These are phyloP conservation scores for Alternaria viburni DNA, from an alignment of 2,329 filamentous ascomycete species.

Conservation along the genomic window DNA sequence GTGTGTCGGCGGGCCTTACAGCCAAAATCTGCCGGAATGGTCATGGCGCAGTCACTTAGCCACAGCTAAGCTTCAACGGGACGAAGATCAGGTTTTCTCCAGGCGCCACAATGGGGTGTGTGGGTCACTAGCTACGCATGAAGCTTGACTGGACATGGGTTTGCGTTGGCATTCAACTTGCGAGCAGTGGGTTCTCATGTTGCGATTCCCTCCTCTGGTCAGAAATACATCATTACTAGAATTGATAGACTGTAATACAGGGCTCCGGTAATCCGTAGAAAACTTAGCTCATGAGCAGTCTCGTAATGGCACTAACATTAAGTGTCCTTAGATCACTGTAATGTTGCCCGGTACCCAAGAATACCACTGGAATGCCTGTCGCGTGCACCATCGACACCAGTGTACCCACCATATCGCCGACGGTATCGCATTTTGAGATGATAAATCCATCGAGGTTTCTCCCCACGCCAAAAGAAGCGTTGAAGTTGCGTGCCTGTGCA, in stretches of 20 bases:
- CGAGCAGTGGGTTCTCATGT: neutral
- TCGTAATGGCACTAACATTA: conserved; percentile 69
- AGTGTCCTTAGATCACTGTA: conserved; percentile 69
- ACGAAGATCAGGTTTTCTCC: neutral
- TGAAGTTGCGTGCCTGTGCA: conserved; percentile 95
- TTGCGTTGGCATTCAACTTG: neutral
- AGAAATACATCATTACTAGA: neutral
- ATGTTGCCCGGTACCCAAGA: conserved; percentile 77
- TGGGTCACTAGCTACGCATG: neutral
- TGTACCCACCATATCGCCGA: conserved; percentile 98
- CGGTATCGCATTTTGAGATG: conserved; percentile 97
- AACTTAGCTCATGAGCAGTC: conserved; percentile 62
- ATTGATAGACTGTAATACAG: neutral
- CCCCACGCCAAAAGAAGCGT: conserved; percentile 82
- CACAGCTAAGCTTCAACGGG: neutral
- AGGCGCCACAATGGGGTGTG: neutral
- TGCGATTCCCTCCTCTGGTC: neutral
- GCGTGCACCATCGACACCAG: conserved; percentile 97
- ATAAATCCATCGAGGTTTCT: conserved; percentile 93
- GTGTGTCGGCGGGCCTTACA: neutral
- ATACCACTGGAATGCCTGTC: conserved; percentile 93
- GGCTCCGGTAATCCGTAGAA: neutral
- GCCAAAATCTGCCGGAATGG: neutral
- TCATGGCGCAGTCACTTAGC: neutral
- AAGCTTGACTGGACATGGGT: neutral